A percentile compares a stretch with the other conserved stretches of the same genome.
Conservation (phyloP, 2,329 filamentous ascomycete species). For the Xylariaceae sp. region DNA sequence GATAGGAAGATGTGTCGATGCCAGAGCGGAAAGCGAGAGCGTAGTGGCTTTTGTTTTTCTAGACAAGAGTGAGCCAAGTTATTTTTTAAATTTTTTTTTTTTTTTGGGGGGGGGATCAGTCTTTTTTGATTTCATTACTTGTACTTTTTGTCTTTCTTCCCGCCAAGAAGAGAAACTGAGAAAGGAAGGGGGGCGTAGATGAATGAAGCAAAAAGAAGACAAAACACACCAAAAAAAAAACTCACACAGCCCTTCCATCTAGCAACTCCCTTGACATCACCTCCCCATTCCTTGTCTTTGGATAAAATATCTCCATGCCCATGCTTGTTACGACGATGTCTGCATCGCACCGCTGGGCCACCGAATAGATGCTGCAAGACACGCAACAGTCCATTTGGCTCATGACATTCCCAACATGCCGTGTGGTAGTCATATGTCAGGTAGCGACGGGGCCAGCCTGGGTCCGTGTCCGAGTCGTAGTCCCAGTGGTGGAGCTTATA, state of each 20-base stretch:
- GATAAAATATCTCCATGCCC: neutral
- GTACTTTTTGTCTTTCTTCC: neutral
- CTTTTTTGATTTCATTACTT: neutral
- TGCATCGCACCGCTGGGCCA: neutral
- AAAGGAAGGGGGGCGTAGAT: neutral
- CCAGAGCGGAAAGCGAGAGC: slow-evolving; percentile 18
- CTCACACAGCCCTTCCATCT: slow-evolving; percentile 23
- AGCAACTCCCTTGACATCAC: slow-evolving; percentile 12
- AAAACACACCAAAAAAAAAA: neutral
- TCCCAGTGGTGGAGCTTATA: slow-evolving; percentile 3
- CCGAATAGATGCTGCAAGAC: slow-evolving; percentile 2
- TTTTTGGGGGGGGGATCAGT: neutral
- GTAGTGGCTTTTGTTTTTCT: slow-evolving; percentile 15
- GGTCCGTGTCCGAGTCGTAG: neutral
- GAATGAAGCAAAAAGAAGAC: too few relatives aligned
- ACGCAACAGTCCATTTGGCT: slow-evolving; percentile 1
- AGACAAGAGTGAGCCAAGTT: neutral
- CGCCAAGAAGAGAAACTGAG: neutral
- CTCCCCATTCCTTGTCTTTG: slow-evolving; percentile 12
- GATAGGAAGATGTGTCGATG: slow-evolving; percentile 15
- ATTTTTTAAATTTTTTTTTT: neutral
- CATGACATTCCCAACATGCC: slow-evolving; percentile 4
- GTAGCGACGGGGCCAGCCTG: slow-evolving; percentile 1
- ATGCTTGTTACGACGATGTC: neutral
- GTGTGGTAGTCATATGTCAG: slow-evolving; percentile 12